Evolutionary conservation across 2,329 filamentous ascomycete species (phyloP).

Genomic region (Monosporascus sp.): DNA sequence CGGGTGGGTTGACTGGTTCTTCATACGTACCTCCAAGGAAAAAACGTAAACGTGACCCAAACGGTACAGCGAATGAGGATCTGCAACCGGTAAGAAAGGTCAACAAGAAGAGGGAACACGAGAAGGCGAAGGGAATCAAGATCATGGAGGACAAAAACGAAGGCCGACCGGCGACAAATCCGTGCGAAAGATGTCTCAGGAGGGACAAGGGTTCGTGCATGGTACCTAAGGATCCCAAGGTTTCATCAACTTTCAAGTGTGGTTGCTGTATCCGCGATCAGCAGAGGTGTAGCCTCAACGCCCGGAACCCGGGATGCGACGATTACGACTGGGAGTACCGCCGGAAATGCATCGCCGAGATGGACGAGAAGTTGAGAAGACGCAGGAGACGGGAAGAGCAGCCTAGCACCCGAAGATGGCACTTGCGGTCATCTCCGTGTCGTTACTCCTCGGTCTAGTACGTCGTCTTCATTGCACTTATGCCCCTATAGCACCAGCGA

Average conservation of each 20-base stretch:
- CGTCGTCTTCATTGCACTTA: conserved; percentile 20
- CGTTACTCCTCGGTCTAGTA: conserved; percentile 85
- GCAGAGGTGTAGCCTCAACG: not conserved
- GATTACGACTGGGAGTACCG: not conserved
- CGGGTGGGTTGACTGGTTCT: not conserved
- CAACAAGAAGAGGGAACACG: not conserved
- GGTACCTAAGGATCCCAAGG: not conserved
- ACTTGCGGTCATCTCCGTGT: conserved; percentile 81
- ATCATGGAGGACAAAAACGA: not conserved
- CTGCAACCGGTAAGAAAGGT: not conserved
- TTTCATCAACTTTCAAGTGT: not conserved
- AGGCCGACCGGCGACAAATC: not conserved
- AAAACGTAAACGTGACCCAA: not conserved
- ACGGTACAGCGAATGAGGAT: not conserved
- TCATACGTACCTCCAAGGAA: not conserved
- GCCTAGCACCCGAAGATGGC: conserved; percentile 57
- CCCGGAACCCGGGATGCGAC: not conserved
- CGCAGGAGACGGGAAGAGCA: not conserved
- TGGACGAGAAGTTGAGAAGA: not conserved
- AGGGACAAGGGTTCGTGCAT: not conserved
- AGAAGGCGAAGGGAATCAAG: not conserved
- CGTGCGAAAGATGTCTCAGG: not conserved
- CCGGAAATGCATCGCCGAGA: not conserved
- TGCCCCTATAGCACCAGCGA: not conserved
- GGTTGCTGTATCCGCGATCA: not conserved